Evolutionary conservation across 768 basidiomycete species (phyloP), one percentile per base, ranked within the genome.

Genomic region (Sarcomyxa edulis): DNA sequence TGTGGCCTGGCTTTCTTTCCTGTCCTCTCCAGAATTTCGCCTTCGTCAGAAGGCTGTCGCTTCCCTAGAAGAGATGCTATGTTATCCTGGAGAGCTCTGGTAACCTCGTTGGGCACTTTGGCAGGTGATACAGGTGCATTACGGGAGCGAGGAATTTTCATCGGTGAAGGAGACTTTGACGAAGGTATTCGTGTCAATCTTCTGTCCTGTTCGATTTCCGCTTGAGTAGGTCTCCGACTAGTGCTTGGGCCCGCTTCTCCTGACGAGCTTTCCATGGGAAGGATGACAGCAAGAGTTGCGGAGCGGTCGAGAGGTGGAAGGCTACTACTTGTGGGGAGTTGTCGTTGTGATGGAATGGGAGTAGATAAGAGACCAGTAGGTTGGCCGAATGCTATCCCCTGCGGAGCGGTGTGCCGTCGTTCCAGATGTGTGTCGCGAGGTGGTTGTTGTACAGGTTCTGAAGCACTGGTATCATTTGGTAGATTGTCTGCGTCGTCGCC

Each of bases 21-120:
- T 16, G 52, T 49, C 37, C 58, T 49, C 19, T 34, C 49, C 28
- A 37, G 31, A 9, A 28, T 43, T 12, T 54, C 58, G 33, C 69
- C 68, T 3, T 67, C 66, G 8, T 68, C 69, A 3, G 63, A 60
- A 0, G 69, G 59, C 7, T 68, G 65, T 7, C 84, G 69, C 54
- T 90, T 89, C 7, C 84, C 85, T 11, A 89, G 62, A 39, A 87
- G 56, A 15, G 74, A 72, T 5, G 77, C 75, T 34, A 88, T 74
- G 43, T 76, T 82, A 46, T 85, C 80, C 45, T 84, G 74, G 15
- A 87, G 61, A 12, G 73, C 81, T 48, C 65, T 72, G n/a, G 78
- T 64, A 18, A 67, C 67, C 34, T 71, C 66, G 33, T 64, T 60
- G 32, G 69, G 65, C 21, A 76, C 65, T 37, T 69, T 68, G 18